phyloP scores from a whole-genome alignment of 225 moss, liverwort and hornwort genomes.

The Straminergon stramineum region DNA sequence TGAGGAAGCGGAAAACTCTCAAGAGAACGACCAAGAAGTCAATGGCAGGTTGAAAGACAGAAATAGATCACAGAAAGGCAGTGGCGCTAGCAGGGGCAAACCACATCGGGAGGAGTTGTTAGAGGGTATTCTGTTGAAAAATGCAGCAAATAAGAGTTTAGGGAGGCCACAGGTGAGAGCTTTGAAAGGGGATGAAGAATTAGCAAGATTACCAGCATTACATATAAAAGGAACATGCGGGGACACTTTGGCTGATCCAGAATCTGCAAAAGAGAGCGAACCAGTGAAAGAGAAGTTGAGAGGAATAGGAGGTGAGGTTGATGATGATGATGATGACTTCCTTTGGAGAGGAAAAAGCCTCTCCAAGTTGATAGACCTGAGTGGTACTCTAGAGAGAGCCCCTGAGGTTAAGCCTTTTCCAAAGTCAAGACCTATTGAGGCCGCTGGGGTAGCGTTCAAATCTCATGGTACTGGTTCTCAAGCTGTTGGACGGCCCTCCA shows the following conservation, averaged over 20 bases:
- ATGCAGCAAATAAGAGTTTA: conserved; percentile 1
- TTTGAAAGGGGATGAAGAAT: conserved; percentile 1
- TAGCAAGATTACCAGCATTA: not conserved
- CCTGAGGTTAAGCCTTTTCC: not conserved
- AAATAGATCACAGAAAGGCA: conserved; percentile 13
- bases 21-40: conserved; percentile 21
- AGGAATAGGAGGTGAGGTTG: not conserved
- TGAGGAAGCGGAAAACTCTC: conserved; percentile 8
- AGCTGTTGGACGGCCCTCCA: conserved; percentile 6
- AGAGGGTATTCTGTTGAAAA: conserved; percentile 21
- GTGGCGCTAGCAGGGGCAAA: not conserved
- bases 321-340: conserved; percentile 12
- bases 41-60: conserved; percentile 15
- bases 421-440: not conserved
- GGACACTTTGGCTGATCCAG: not conserved
- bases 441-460: not conserved
- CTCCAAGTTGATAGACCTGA: conserved; percentile 20
- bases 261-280: conserved; percentile 5
- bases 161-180: conserved; percentile 14
- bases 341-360: conserved; percentile 30
- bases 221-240: not conserved
- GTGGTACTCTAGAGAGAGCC: not conserved
- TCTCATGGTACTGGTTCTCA: conserved; percentile 6
- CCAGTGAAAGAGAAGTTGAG: conserved; percentile 2
- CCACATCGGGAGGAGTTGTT: conserved; percentile 14